Conservation (phyloP, 208 protist genomes). For the Herpetomonas samuelpessoai region DNA sequence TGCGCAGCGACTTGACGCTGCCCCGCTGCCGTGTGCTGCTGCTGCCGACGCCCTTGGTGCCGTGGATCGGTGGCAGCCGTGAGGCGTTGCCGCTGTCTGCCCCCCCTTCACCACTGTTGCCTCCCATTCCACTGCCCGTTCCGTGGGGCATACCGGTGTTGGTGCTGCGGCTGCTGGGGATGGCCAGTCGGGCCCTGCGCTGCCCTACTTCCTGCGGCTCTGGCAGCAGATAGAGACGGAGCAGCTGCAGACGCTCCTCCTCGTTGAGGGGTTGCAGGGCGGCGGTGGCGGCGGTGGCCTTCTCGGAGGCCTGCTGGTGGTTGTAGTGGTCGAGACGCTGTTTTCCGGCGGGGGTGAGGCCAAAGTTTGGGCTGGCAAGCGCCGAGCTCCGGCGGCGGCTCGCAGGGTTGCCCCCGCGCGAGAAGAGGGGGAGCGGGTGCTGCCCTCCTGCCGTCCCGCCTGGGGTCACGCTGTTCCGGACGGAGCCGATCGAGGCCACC, state of each 20-base stretch:
- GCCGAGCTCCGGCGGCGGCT: background rate
- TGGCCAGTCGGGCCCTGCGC: constrained; percentile 6
- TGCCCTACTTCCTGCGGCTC: constrained; percentile 21
- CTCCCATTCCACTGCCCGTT: too few relatives aligned
- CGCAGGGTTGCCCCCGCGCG: background rate
- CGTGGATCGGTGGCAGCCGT: too few relatives aligned
- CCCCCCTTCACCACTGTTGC: too few relatives aligned
- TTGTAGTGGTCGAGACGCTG: background rate
- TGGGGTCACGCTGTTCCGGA: background rate
- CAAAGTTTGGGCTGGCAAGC: too few relatives aligned
- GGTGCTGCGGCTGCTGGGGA: too few relatives aligned
- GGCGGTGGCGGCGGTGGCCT: background rate
- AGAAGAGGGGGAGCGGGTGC: background rate
- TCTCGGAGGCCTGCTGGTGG: constrained; percentile 6
- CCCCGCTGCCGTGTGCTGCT: too few relatives aligned
- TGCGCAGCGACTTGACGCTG: too few relatives aligned
- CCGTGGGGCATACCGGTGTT: too few relatives aligned
- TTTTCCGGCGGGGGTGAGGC: background rate
- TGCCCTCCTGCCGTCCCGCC: too few relatives aligned
- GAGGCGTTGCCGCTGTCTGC: too few relatives aligned
- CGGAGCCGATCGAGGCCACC: background rate
- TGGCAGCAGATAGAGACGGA: constrained; percentile 54
- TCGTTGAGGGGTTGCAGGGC: constrained; percentile 24
- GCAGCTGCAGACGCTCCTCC: constrained; percentile 52
- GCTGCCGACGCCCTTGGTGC: too few relatives aligned